Evolutionary conservation across 495 filamentous ascomycete genomes (phyloP), one percentile per base, ranked within the genome.

Genomic region (Aspergillus conjunctus): DNA sequence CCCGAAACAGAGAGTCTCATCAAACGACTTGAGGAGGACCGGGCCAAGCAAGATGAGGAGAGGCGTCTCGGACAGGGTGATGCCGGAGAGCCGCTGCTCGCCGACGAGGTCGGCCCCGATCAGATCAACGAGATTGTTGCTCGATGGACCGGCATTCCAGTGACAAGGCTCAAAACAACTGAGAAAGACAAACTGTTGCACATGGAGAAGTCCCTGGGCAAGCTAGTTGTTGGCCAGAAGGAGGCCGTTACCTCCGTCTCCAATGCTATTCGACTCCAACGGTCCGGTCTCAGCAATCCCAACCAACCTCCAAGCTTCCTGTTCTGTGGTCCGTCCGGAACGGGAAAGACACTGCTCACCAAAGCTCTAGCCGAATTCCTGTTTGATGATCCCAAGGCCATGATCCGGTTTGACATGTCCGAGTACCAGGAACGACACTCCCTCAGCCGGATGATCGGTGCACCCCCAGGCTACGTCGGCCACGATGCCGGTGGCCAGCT

Each of bases 341-440:
- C 94, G 2, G 94, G 94, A 75, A 98, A 98, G 78, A 98, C 94
- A 3, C 79, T 98, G 12, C 87, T 98, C 50, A 97, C 93, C 58
- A 98, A 98, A 74, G 92, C 92, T 9, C 83, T 98, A 10, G 94
- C 94, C 46, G 94, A 98, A 72, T 98, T 98, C 81, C 82, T 98
- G 37, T 98, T 98, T 76, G 94, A 98, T 70, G 94, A 98, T 68
- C 82, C 94, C 15, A 97, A 97, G 81, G 79, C 92, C 17, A 98
- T 98, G 94, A 96, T 98, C 69, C 91, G 94, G 15, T 93, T 98
- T 79, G 94, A 98, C 75, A 98, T 98, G 94, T 98, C 94, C 8
- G 94, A 98, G 72, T 98, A 98, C 75, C 95, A 98, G 75, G 94
- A 98, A 75, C 90, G 93, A 10, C 94, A 98, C 75, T 91, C 93